Percentiles rank a stretch among this genome's conserved stretches.
Conservation (phyloP, 768 basidiomycete genomes). For the Leccinum pellstonianum region DNA sequence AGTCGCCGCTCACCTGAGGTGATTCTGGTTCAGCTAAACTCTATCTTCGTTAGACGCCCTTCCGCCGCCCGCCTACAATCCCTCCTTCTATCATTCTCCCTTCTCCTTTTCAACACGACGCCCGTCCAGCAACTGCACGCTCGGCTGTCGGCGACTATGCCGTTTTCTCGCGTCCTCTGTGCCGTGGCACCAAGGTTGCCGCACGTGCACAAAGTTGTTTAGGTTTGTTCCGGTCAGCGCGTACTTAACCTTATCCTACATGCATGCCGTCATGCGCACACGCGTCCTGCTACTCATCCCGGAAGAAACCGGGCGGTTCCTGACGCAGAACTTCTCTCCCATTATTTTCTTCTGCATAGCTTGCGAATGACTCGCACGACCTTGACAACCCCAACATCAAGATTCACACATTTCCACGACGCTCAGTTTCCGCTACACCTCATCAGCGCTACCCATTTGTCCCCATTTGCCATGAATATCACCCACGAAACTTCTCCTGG, state of each 20-base stretch:
- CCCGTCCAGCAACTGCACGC: not conserved
- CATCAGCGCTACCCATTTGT: not conserved
- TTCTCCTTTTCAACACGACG: not conserved
- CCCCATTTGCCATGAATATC: not conserved
- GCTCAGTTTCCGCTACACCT: constrained; percentile 9
- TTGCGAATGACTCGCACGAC: not conserved
- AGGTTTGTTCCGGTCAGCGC: not conserved
- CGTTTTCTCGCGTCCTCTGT: not conserved
- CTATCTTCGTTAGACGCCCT: not conserved
- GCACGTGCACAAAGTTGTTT: not conserved
- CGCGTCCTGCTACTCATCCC: not conserved
- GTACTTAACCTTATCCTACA: not conserved
- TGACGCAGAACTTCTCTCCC: constrained; percentile 1
- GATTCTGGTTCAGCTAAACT: not conserved
- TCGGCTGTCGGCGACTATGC: not conserved
- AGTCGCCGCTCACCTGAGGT: not conserved
- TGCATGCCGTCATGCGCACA: constrained; percentile 8
- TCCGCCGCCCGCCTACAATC: not conserved
- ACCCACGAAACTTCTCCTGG: not conserved
- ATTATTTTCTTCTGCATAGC: constrained; percentile 3
- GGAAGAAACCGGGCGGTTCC: constrained; percentile 21
- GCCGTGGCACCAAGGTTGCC: not conserved
- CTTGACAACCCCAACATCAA: constrained; percentile 14
- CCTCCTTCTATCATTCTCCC: not conserved
- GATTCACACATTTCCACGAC: constrained; percentile 19